Evolutionary conservation across 164 flowering plant species (phyloP).

Genomic region (Tinospora cordifolia): DNA sequence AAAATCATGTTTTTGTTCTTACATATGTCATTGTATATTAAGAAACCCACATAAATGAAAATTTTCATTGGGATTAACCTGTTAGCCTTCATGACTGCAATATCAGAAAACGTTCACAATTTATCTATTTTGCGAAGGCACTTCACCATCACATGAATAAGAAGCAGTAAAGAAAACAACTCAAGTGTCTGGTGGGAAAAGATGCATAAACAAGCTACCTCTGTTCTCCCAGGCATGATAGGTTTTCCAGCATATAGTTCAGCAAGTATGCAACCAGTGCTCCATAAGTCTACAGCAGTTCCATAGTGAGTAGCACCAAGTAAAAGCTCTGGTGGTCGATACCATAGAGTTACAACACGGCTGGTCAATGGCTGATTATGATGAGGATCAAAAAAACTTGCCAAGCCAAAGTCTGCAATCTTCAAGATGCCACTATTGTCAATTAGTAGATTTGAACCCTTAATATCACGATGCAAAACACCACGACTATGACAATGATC

Average conservation of each 20-base stretch:
- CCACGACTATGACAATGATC: constrained; percentile 89
- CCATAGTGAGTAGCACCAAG: constrained; percentile 93
- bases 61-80: not conserved
- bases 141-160: not conserved
- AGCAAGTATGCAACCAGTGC: constrained; percentile 96
- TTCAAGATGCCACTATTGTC: constrained; percentile 82
- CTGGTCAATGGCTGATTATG: constrained; percentile 78
- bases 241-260: constrained; percentile 96
- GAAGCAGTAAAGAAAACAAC: not conserved
- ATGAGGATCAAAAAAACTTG: constrained; percentile 68
- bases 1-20: not conserved
- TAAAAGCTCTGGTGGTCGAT: constrained; percentile 93
- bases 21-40: not conserved
- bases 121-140: not conserved
- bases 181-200: not conserved
- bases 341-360: constrained; percentile 97
- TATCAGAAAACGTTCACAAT: not conserved
- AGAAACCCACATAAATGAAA: not conserved
- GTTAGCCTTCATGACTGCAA: not conserved
- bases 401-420: constrained; percentile 96
- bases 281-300: constrained; percentile 95
- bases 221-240: constrained; percentile 97
- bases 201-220: constrained; percentile 38
- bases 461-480: constrained; percentile 92
- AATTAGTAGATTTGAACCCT: constrained; percentile 90